Conservation (phyloP, 306 rosid genomes). For the Trichosanthes cucumerina region DNA sequence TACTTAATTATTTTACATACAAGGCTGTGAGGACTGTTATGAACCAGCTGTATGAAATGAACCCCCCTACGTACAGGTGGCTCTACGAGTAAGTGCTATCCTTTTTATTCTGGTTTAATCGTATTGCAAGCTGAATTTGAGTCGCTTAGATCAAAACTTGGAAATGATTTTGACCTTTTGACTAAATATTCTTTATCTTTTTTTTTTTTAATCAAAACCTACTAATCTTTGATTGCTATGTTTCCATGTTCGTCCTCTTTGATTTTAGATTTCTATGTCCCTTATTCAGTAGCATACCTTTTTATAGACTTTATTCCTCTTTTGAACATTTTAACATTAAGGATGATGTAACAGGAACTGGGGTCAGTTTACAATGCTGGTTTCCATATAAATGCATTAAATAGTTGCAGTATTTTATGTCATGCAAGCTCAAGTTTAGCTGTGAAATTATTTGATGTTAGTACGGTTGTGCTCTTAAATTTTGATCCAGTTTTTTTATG, state of each 20-base stretch:
- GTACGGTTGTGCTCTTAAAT: neutral
- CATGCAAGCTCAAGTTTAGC: neutral
- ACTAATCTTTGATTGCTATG: neutral
- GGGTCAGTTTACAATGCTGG: neutral
- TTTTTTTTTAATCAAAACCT: neutral
- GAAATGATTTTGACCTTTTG: neutral
- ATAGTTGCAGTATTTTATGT: neutral
- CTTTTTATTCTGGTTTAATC: neutral
- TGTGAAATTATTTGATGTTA: neutral
- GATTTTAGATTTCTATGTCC: neutral
- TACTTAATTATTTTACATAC: conserved; percentile 83
- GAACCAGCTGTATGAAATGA: conserved; percentile 89
- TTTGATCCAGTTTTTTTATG: conserved; percentile 11
- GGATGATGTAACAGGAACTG: neutral
- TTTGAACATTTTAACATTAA: neutral
- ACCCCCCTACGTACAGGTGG: conserved; percentile 83
- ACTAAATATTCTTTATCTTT: neutral
- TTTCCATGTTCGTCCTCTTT: neutral
- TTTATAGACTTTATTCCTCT: neutral
- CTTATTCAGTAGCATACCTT: neutral
- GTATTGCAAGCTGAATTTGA: neutral
- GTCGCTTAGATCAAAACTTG: neutral
- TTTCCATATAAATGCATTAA: neutral
- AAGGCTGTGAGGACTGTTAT: conserved; percentile 96
- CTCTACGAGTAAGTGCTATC: conserved; percentile 67